These are phyloP conservation scores for Ramularia endophylla DNA, from an alignment of 2,329 filamentous ascomycete species.

Conservation along the genomic window DNA sequence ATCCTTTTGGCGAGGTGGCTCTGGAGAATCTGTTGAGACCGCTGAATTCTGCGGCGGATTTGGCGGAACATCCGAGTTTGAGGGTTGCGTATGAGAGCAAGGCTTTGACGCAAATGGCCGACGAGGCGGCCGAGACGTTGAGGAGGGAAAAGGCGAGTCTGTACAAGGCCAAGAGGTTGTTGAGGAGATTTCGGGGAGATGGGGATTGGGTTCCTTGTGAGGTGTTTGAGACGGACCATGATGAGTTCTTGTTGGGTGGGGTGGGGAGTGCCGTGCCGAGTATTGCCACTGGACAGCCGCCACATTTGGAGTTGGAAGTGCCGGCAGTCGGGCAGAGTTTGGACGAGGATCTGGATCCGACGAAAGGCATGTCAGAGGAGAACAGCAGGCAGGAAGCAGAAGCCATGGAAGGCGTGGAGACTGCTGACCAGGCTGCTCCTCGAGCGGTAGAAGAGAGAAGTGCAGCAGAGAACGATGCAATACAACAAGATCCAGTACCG, in stretches of 20 bases:
- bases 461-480: neutral
- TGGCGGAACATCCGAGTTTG: slow-evolving; percentile 67
- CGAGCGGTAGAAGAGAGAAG: neutral
- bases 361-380: slow-evolving; percentile 8
- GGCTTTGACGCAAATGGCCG: slow-evolving; percentile 64
- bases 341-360: slow-evolving; percentile 10
- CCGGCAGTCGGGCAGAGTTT: slow-evolving; percentile 4
- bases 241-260: slow-evolving; percentile 32
- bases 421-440: slow-evolving; percentile 14
- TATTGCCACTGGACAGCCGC: slow-evolving; percentile 14
- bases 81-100: slow-evolving; percentile 69
- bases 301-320: slow-evolving; percentile 7
- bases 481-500: neutral
- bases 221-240: slow-evolving; percentile 45
- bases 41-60: slow-evolving; percentile 66
- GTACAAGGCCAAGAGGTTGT: slow-evolving; percentile 67
- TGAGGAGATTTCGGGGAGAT: slow-evolving; percentile 70
- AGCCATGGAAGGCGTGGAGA: slow-evolving; percentile 24
- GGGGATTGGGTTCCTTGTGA: slow-evolving; percentile 58
- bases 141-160: slow-evolving; percentile 68
- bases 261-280: slow-evolving; percentile 19
- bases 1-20: slow-evolving; percentile 60
- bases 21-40: slow-evolving; percentile 58
- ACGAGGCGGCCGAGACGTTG: slow-evolving; percentile 64
- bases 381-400: slow-evolving; percentile 10